Percentiles rank a stretch among this genome's conserved stretches.
Evolutionary conservation across 257 asterid species (phyloP).

Genomic region (Salvia splendens): DNA sequence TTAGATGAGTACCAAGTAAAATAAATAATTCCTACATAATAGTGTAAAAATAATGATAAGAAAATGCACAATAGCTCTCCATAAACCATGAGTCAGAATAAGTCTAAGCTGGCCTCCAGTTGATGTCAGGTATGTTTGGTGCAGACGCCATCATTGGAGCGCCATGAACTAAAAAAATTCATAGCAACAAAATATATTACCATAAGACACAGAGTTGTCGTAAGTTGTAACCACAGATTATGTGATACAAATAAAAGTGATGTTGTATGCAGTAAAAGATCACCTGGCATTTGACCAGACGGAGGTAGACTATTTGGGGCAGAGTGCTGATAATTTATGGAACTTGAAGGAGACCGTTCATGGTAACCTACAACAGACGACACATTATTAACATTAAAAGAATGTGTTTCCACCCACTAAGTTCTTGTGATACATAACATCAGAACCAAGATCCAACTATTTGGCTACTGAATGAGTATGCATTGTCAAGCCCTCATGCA

Average conservation of each 20-base stretch:
- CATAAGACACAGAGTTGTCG: conserved; percentile 11
- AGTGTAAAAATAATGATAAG: conserved; percentile 14
- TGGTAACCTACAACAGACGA: conserved; percentile 39
- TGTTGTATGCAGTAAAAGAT: conserved; percentile 23
- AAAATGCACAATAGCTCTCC: conserved; percentile 29
- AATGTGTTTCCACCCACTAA: not conserved
- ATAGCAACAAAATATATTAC: conserved; percentile 17
- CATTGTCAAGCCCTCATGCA: conserved; percentile 1
- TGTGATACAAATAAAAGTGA: not conserved
- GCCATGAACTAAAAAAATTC: conserved; percentile 39
- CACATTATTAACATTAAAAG: conserved; percentile 18
- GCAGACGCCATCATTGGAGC: conserved; percentile 41
- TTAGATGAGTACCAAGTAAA: conserved; percentile 5
- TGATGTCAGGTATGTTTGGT: conserved; percentile 37
- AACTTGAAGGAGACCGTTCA: conserved; percentile 42
- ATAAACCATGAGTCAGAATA: conserved; percentile 17
- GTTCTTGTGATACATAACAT: not conserved
- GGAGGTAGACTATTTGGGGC: conserved; percentile 38
- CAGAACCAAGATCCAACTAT: conserved; percentile 12
- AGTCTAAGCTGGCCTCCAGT: conserved; percentile 44
- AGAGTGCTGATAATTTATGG: conserved; percentile 38
- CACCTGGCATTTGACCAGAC: conserved; percentile 40
- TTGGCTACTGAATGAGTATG: conserved; percentile 14
- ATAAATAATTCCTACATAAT: not conserved
- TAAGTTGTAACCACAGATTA: not conserved